Percentiles rank a stretch among this genome's conserved stretches.
These are phyloP conservation scores for Marchantia paleacea DNA, from an alignment of 225 moss, liverwort and hornwort species.

Conservation along the genomic window DNA sequence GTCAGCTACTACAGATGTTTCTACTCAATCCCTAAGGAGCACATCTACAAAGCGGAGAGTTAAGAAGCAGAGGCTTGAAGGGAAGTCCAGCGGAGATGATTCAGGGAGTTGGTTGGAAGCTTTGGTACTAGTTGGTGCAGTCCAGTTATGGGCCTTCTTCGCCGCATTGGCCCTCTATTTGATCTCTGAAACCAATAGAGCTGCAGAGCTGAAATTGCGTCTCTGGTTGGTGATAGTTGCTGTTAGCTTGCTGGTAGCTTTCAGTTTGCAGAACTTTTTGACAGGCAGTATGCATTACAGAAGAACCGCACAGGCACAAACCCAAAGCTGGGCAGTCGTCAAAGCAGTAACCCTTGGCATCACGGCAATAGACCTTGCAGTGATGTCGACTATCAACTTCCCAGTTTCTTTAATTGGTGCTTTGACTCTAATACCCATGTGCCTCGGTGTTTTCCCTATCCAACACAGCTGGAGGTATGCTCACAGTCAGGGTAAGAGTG, in stretches of 20 bases:
- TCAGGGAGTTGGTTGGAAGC: slow-evolving; percentile 56
- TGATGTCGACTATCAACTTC: slow-evolving; percentile 89
- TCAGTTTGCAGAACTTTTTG: slow-evolving; percentile 11
- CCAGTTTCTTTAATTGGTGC: slow-evolving; percentile 79
- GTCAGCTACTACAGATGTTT: neutral
- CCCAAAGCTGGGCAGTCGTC: slow-evolving; percentile 65
- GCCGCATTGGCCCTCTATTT: slow-evolving; percentile 51
- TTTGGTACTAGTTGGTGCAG: slow-evolving; percentile 53
- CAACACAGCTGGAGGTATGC: slow-evolving; percentile 39
- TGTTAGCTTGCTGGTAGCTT: slow-evolving; percentile 35
- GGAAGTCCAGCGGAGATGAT: neutral
- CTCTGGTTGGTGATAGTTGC: slow-evolving; percentile 44
- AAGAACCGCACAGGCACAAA: slow-evolving; percentile 32
- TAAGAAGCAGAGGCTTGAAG: neutral
- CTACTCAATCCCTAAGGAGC: neutral
- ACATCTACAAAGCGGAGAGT: neutral
- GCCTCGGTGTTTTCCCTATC: slow-evolving; percentile 61
- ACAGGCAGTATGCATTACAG: slow-evolving; percentile 18
- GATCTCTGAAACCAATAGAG: slow-evolving; percentile 48
- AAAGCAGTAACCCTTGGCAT: slow-evolving; percentile 72
- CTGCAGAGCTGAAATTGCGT: slow-evolving; percentile 49
- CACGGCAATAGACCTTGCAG: slow-evolving; percentile 71
- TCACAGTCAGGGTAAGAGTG: slow-evolving; percentile 25
- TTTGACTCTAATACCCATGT: slow-evolving; percentile 77
- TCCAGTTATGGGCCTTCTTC: slow-evolving; percentile 68